Percentiles rank a stretch among this genome's conserved stretches.
phyloP scores from a whole-genome alignment of 1,284 basidiomycete species.

The Boletus sp. region DNA sequence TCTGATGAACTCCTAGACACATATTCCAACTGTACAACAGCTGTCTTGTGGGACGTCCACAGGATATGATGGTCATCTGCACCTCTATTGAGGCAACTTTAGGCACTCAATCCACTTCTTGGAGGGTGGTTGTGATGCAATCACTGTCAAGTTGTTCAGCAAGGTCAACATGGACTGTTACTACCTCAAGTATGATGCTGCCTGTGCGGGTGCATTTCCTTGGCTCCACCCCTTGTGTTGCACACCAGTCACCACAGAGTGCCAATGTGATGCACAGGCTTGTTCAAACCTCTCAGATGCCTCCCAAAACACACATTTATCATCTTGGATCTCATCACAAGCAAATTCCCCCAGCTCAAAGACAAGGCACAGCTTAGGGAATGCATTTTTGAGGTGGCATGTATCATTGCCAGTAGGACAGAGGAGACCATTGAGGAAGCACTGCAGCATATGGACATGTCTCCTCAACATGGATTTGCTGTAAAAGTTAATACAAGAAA shows the following conservation, averaged over 20 bases:
- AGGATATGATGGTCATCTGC: conserved; percentile 70
- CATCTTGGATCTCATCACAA: conserved; percentile 76
- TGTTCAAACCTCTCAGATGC: conserved; percentile 65
- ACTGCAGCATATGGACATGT: conserved; percentile 66
- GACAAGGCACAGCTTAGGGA: conserved; percentile 58
- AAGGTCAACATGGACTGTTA: conserved; percentile 75
- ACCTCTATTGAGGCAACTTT: conserved; percentile 84
- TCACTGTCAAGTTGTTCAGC: conserved; percentile 76
- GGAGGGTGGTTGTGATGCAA: conserved; percentile 75
- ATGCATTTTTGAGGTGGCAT: conserved; percentile 68
- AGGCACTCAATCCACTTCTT: conserved; percentile 66
- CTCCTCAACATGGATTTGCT: conserved; percentile 66
- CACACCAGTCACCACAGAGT: no score
- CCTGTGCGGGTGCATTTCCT: conserved; percentile 58
- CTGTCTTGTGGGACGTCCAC: conserved; percentile 58
- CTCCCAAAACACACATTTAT: conserved; percentile 70
- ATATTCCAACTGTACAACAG: conserved; percentile 74
- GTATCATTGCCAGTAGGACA: conserved; percentile 55
- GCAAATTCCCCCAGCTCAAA: conserved; percentile 72
- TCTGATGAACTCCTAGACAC: conserved; percentile 62
- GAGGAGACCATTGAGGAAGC: conserved; percentile 58
- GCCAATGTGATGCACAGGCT: conserved; percentile 17
- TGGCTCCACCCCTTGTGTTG: fast-evolving
- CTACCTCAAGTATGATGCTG: conserved; percentile 82
- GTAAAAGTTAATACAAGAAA: conserved; percentile 17